Evolutionary conservation across 1,139 yeast genomes (phyloP), one percentile per base, ranked within the genome.

Genomic region (Cylindricascospora bacillispora): DNA sequence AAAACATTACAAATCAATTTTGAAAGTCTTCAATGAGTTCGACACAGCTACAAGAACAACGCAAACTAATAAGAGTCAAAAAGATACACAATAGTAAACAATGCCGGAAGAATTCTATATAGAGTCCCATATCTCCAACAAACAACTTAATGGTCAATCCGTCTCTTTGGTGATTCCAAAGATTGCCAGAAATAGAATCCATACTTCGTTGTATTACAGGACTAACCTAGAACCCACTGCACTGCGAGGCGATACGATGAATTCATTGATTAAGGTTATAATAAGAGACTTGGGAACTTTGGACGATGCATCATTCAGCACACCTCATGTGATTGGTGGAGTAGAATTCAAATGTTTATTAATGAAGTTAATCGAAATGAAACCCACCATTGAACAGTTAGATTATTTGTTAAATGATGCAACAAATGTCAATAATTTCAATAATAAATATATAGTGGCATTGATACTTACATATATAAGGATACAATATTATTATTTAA

Each of bases 151-250:
- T 25, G 43, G 49, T 28, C 55, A 49, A 28, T 52, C 56, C 1
- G 53, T 52, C 1, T 51, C 56, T n/a, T 30, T 50, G 18, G 47
- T 49, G 26, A 46, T 52, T 7, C 57, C 56, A n/a, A 38, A 52
- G 22, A 22, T 51, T 14, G 39, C 52, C 4, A 39, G 57, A 31
- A 47, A 45, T 21, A 47, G 39, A 29, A 42, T 52, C 12, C 54
- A 49, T 29, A 43, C 40, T 32, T 39, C 44, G 10, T 34, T 49
- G 40, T 52, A 51, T 30, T 51, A 49, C 27, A 51, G 47, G 28
- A 40, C 41, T 5, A 50, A 51, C 26, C 28, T 52, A 18, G 35
- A 37, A 13, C 25, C 38, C 4, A 35, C 37, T 1, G 37, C 53
- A 4, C 22, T 50, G 30, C 36, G 55, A 34, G 56, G 56, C 2